Evolutionary conservation across 768 basidiomycete genomes (phyloP).

Genomic region (Cystobasidiopsis lactophilus): DNA sequence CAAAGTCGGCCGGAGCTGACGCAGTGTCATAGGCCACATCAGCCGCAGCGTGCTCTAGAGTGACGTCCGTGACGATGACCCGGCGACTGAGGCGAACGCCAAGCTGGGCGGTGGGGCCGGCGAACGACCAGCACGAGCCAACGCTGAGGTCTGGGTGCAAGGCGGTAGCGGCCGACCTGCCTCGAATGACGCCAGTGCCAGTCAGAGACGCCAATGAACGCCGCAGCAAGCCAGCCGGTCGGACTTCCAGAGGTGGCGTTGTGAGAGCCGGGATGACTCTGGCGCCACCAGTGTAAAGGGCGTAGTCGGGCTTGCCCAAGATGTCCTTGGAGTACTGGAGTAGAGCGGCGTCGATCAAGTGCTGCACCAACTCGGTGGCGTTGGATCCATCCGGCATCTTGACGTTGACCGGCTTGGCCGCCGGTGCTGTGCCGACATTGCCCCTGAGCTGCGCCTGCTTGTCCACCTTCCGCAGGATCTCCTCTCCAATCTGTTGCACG

Average conservation of each 20-base stretch:
- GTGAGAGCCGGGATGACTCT: constrained; percentile 62
- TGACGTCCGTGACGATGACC: constrained; percentile 42
- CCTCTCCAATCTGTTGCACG: constrained; percentile 16
- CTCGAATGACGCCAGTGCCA: constrained; percentile 37
- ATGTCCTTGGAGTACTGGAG: constrained; percentile 48
- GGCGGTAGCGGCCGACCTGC: constrained; percentile 63
- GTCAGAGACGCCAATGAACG: constrained; percentile 38
- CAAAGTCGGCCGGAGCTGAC: constrained; percentile 57
- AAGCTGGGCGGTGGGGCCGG: constrained; percentile 51
- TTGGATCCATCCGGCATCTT: constrained; percentile 49
- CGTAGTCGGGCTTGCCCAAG: constrained; percentile 65
- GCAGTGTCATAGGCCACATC: constrained; percentile 64
- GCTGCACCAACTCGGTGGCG: constrained; percentile 42
- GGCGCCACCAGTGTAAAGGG: constrained; percentile 61
- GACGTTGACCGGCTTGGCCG: neutral
- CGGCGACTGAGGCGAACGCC: constrained; percentile 53
- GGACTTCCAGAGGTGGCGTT: constrained; percentile 49
- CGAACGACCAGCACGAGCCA: constrained; percentile 87
- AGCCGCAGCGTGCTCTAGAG: constrained; percentile 64
- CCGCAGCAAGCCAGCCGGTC: constrained; percentile 21
- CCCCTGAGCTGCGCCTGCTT: constrained; percentile 4
- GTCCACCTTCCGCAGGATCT: constrained; percentile 16
- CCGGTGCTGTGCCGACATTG: neutral
- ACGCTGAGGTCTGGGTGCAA: constrained; percentile 64
- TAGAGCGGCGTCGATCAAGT: constrained; percentile 57